phyloP scores from a whole-genome alignment of 2,329 filamentous ascomycete species.

The Fusarium continuum region DNA sequence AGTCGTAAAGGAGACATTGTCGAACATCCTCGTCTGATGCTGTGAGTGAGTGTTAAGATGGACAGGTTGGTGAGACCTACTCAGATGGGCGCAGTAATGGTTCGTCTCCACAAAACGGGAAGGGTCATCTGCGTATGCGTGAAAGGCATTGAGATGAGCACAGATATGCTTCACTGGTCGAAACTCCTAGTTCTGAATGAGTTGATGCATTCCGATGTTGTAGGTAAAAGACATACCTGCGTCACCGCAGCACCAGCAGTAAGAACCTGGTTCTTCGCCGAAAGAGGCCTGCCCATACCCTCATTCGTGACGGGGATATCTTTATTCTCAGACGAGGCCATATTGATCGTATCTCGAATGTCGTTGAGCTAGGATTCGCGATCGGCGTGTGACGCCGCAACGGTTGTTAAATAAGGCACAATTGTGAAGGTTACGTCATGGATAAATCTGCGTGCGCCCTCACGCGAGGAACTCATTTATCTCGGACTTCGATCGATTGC shows the following conservation, averaged over 20 bases:
- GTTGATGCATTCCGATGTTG: background rate
- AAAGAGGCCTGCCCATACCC: conserved; percentile 58
- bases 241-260: conserved; percentile 68
- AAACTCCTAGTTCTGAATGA: conserved; percentile 62
- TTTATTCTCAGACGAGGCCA: conserved; percentile 7
- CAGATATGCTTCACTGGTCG: conserved; percentile 78
- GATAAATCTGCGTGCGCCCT: background rate
- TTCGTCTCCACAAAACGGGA: conserved; percentile 77
- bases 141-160: conserved; percentile 87
- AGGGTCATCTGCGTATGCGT: conserved; percentile 80
- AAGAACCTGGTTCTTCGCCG: conserved; percentile 65
- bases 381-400: background rate
- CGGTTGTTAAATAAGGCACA: background rate
- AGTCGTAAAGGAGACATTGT: conserved; percentile 88
- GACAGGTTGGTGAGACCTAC: conserved; percentile 4
- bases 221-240: conserved; percentile 54
- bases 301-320: conserved; percentile 33
- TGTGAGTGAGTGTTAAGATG: conserved; percentile 53
- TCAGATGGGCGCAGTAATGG: conserved; percentile 85
- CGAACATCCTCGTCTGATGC: conserved; percentile 67
- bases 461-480: background rate
- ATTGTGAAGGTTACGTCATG: conserved; percentile 29
- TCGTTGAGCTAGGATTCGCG: conserved; percentile 17
- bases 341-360: background rate
- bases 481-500: background rate